Conservation (phyloP, 371 early-diverging fungal genomes). For the Mucor ambiguus region DNA sequence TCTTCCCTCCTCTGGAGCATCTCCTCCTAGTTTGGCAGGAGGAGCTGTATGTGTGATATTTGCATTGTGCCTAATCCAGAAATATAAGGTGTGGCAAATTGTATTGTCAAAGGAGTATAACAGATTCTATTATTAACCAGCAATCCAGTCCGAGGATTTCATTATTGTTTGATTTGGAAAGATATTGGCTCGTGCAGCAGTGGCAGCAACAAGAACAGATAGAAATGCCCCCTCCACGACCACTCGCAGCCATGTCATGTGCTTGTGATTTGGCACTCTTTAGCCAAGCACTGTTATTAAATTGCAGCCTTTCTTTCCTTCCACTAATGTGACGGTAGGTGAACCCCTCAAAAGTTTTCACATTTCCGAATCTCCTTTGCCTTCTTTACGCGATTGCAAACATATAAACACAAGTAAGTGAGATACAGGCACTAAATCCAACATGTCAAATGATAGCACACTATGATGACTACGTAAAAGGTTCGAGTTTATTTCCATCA, state of each 20-base stretch:
- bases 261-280: too few relatives aligned
- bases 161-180: not conserved
- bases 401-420: not conserved
- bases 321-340: not conserved
- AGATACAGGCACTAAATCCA: not conserved
- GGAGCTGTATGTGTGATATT: not conserved
- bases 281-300: not conserved
- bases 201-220: not conserved
- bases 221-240: too few relatives aligned
- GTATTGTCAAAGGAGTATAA: not conserved
- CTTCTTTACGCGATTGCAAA: not conserved
- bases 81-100: constrained; percentile 1
- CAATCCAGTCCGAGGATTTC: not conserved
- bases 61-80: not conserved
- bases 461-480: constrained; percentile 46
- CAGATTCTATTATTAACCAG: not conserved
- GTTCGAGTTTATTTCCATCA: constrained; percentile 28
- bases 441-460: not conserved
- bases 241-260: too few relatives aligned
- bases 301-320: not conserved
- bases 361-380: not conserved
- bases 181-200: not conserved
- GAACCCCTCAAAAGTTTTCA: not conserved
- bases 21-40: not conserved
- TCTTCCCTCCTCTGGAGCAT: not conserved